Evolutionary conservation across 2,329 filamentous ascomycete species (phyloP), one percentile per base, ranked within the genome.

Genomic region (Venturia asperata): DNA sequence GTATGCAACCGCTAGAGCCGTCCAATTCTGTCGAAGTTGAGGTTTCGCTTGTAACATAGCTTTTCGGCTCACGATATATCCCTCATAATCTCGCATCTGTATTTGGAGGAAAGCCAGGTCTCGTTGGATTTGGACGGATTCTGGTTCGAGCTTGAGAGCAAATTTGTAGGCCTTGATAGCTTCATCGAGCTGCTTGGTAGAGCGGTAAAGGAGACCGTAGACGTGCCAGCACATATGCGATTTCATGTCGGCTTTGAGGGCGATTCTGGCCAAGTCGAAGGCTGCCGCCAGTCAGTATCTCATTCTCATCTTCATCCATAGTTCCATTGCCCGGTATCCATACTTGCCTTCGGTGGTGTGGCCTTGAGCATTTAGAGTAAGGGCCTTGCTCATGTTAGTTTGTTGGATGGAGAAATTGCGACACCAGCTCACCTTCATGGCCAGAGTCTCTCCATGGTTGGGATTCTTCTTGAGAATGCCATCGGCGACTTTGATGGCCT

Each of bases 151-250:
- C 74, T 86, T 87, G 71, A 99, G 81, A 19, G 94, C 94, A 77
- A 96, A 96, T 76, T 96, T 95, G 82, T 99, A 99, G 66, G 94
- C 95, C 82, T 97, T 97, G 80, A 97, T 97, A 11, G 95, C 93
- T 79, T 97, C 94, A 76, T 97, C 94, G 72, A 95, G 97, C 78
- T 99, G 97, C 83, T 97, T 97, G 74, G 90, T 89, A 61, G 91
- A 88, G 63, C 93, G 88, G 79, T 96, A 97, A 62, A 99, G 83
- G 70, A 99, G 79, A 41, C 95, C 94, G 76, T 97, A 99, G 67
- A 99, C 94, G 77, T 99, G 95, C 94, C 94, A 99, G 82, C 92
- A 97, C 72, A 99, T 92, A 78, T 97, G 93, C 72, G 92, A 97
- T 81, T 95, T 97, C 92, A 99, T 97, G 76, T 97, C 92, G 72